Percentiles rank a stretch among this genome's conserved stretches.
Conservation (phyloP, 768 basidiomycete species). For the Pluteus cervinus region DNA sequence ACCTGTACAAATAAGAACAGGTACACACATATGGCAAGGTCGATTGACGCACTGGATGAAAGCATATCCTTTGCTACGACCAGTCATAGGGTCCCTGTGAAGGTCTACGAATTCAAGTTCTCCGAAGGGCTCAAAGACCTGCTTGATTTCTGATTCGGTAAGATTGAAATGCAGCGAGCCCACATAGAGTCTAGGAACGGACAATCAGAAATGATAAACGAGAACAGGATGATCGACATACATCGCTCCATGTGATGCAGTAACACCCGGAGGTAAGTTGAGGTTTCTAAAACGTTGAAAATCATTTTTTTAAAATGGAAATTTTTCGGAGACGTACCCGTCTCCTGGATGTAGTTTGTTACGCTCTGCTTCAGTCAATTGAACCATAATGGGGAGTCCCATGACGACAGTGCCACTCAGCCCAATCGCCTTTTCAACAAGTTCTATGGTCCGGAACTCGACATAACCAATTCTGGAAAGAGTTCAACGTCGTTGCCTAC, state of each 20-base stretch:
- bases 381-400: slow-evolving; percentile 96
- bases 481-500: slow-evolving; percentile 7
- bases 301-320: slow-evolving; percentile 1
- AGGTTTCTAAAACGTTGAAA: slow-evolving; percentile 47
- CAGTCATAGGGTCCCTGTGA: slow-evolving; percentile 91
- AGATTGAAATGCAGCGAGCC: slow-evolving; percentile 96
- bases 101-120: slow-evolving; percentile 98
- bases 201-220: slow-evolving; percentile 2
- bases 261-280: slow-evolving; percentile 81
- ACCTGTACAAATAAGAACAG: slow-evolving; percentile 37
- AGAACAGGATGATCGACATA: slow-evolving; percentile 25
- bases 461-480: slow-evolving; percentile 90
- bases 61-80: slow-evolving; percentile 95
- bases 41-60: slow-evolving; percentile 79
- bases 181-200: slow-evolving; percentile 76
- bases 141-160: slow-evolving; percentile 93
- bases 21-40: neutral
- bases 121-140: slow-evolving; percentile 99
- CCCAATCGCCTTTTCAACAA: slow-evolving; percentile 85
- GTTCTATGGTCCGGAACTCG: slow-evolving; percentile 86
- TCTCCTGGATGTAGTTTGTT: slow-evolving; percentile 87
- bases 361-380: slow-evolving; percentile 94
- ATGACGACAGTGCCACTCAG: slow-evolving; percentile 95
- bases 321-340: slow-evolving; percentile 59
- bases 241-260: slow-evolving; percentile 75